A percentile compares a stretch with the other conserved stretches of the same genome.
Evolutionary conservation across 306 rosid genomes (phyloP).

Genomic region (Sindora glabra): DNA sequence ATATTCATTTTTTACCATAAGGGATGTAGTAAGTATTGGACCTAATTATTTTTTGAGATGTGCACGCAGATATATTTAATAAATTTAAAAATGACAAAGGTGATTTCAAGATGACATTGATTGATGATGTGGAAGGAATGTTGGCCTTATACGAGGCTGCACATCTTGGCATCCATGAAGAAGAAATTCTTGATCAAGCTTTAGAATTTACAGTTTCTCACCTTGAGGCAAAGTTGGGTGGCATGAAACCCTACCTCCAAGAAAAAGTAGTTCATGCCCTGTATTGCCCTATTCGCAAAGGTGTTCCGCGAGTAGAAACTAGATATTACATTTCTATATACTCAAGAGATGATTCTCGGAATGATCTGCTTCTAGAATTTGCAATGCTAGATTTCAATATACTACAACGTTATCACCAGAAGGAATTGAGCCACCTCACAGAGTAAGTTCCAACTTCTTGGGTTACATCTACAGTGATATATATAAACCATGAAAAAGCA

Average conservation of each 20-base stretch:
- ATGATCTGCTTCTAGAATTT: background rate
- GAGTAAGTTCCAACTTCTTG: too few species aligned
- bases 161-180: background rate
- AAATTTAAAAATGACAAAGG: background rate
- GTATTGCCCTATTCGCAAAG: background rate
- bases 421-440: too few species aligned
- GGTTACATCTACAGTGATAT: too few species aligned
- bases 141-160: constrained; percentile 4
- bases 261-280: background rate
- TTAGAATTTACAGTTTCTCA: background rate
- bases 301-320: background rate
- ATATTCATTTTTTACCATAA: too few species aligned
- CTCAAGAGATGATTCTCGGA: background rate
- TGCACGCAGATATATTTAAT: background rate
- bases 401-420: too few species aligned
- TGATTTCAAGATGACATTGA: background rate
- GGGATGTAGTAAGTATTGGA: too few species aligned
- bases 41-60: too few species aligned
- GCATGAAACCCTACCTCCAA: background rate
- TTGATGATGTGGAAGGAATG: background rate
- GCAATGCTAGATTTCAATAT: too few species aligned
- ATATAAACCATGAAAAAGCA: too few species aligned
- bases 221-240: background rate
- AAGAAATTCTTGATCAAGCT: background rate
- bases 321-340: background rate